Base-by-base conservation (phyloP, 345 rosid genomes). In the Xanthoceras sorbifolium region DNA sequence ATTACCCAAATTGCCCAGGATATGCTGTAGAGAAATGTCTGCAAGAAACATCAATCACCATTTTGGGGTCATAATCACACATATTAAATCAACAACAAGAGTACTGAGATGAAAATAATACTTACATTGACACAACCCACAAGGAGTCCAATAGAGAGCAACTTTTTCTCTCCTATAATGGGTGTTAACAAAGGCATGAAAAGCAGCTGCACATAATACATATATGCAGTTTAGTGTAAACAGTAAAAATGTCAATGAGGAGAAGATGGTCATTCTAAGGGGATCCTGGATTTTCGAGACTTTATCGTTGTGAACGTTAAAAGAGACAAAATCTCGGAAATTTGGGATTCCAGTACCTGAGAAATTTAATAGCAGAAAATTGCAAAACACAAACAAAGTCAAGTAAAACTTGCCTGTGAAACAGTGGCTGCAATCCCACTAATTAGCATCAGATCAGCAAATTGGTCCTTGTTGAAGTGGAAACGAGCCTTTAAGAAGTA, bases 401-500 rank as follows among this genome's bases (percentile, higher is more conserved):
- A 23, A 3, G 36, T 54, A 66, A 22, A 22, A 67, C 62, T 65
- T 72, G 83, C 98, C 89, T 95, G 99, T 68, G 94, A 83, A 81
- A 90, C 57, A 64, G 91, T 80, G 52, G 86, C 87, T n/a, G 87
- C 77, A 79, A 87, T 60, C 28, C 91, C 89, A 34, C 69, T 1
- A 55, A 93, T 77, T 69, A 95, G 78, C 84, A 95, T 59, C 31
- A 93, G 84, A 79, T 90, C 93, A 69, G 99, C 98, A 76, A 88
- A 93, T 80, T 93, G 88, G 75, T 86, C 79, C 80, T 93, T 91
- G 88, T 82, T 83, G 83, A 88, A 95, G 74, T 92, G 96, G 76
- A 95, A 95, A 36, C 91, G 97, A 9, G 99, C 99, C 87, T 91
- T 95, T 78, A 91, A 67, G 86, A 80, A 93, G 82, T 85, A 95